Evolutionary conservation across 805 yeast species (phyloP), one percentile per base, ranked within the genome.

Genomic region (Limtongia smithiae): DNA sequence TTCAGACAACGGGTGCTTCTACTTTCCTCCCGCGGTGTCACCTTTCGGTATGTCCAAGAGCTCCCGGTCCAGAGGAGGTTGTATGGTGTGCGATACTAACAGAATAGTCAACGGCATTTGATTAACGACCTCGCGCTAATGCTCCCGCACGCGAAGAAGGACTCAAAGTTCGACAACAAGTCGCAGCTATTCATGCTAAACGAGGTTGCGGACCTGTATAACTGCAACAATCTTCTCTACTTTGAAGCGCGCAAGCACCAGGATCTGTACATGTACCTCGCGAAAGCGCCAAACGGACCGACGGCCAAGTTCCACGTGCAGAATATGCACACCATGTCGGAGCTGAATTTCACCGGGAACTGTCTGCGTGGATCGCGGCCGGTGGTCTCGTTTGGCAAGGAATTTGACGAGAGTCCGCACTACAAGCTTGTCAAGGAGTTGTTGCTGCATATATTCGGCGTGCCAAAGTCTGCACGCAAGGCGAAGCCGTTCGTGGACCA

Each of bases 221-320:
- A 93, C 75, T 93, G 98, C 77, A 93, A 93, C 71, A 93, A 93
- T 66, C 79, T 93, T 59, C 73, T 89, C 66, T 93, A 85, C 67
- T 93, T 93, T 67, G 98, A 93, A 70, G 87, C 95, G 47, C 83
- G 97, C 72, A 93, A 93, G 70, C 97, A 91, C 70, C 85, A 82
- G 68, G 98, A 93, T 71, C 79, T 93, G 63, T 93, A 93, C 68
- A 69, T 93, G 68, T 93, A 97, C 96, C 68, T 93, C 57, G 80
- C 96, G 30, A 91, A 93, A 70, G 93, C 97, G 25, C 98, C 98
- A 37, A 91, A 93, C 67, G 98, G 98, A 1, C 98, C 98, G 51
- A 91, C 97, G 21, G 72, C 86, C 62, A 93, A 93, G 70, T 91
- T 93, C 68, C 93, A 84, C 66, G 78, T 93, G 51, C 96, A 91